Evolutionary conservation across 2,329 filamentous ascomycete genomes (phyloP).

Genomic region (Fusarium pseudocircinatum): DNA sequence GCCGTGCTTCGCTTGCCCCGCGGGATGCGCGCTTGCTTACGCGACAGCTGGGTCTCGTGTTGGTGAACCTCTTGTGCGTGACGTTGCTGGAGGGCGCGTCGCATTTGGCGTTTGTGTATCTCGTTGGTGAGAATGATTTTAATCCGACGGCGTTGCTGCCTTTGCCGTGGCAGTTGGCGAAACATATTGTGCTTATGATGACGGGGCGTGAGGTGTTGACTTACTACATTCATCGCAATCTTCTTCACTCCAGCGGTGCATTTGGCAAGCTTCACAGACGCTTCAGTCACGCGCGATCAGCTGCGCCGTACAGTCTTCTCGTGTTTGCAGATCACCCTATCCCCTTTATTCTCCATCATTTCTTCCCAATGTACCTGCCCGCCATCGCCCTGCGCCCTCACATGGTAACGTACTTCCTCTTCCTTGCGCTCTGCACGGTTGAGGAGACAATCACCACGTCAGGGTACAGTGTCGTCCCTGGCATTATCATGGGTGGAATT

Average conservation of each 20-base stretch:
- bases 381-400: slow-evolving; percentile 73
- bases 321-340: slow-evolving; percentile 75
- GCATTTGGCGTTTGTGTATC: slow-evolving; percentile 49
- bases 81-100: slow-evolving; percentile 56
- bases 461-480: slow-evolving; percentile 70
- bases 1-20: slow-evolving; percentile 59
- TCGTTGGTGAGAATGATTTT: slow-evolving; percentile 55
- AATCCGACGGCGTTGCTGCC: slow-evolving; percentile 60
- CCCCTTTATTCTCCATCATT: slow-evolving; percentile 69
- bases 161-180: slow-evolving; percentile 63
- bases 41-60: slow-evolving; percentile 53
- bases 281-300: slow-evolving; percentile 62
- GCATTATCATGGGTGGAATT: slow-evolving; percentile 63
- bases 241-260: slow-evolving; percentile 66
- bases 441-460: slow-evolving; percentile 75
- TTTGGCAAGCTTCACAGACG: slow-evolving; percentile 55
- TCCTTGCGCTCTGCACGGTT: slow-evolving; percentile 69
- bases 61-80: slow-evolving; percentile 57
- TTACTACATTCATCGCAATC: slow-evolving; percentile 78
- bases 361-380: slow-evolving; percentile 73
- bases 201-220: slow-evolving; percentile 66
- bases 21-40: slow-evolving; percentile 50
- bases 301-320: slow-evolving; percentile 69
- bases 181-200: slow-evolving; percentile 58
- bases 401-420: slow-evolving; percentile 75